These are phyloP conservation scores for Fraxinus dipetala DNA, from an alignment of 305 asterid species.

Conservation along the genomic window DNA sequence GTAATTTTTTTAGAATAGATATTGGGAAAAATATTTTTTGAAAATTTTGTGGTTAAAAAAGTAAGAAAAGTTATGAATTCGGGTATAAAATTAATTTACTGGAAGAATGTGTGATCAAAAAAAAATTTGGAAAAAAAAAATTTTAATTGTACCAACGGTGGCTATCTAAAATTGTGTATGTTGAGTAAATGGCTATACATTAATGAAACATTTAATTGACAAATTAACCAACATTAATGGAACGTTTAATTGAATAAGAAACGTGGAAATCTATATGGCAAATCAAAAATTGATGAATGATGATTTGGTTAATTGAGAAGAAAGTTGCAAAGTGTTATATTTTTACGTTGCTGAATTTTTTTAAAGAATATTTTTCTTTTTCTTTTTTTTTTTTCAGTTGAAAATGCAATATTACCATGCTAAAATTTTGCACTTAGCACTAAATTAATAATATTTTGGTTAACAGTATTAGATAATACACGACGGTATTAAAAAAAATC, in stretches of 20 bases:
- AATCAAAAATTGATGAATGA: background rate
- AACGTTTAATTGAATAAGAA: background rate
- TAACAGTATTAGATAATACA: background rate
- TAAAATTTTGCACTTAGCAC: background rate
- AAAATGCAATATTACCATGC: background rate
- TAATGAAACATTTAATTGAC: background rate
- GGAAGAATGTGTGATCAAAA: background rate
- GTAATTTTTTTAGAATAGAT: too few relatives aligned
- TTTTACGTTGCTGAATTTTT: background rate
- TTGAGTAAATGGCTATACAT: background rate
- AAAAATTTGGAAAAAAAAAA: too few relatives aligned
- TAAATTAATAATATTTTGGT: too few relatives aligned
- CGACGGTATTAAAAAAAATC: background rate
- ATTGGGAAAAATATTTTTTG: too few relatives aligned
- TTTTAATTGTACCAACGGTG: too few relatives aligned
- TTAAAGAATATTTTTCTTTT: background rate
- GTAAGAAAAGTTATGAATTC: too few relatives aligned
- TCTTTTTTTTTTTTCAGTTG: background rate
- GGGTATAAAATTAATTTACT: too few relatives aligned
- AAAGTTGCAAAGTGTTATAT: background rate
- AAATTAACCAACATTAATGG: background rate
- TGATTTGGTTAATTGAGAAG: background rate
- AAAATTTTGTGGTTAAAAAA: too few relatives aligned
- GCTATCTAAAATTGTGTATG: background rate
- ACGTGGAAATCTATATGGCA: background rate